Evolutionary conservation across 495 filamentous ascomycete species (phyloP).

Genomic region (Hyaloscypha variabilis): DNA sequence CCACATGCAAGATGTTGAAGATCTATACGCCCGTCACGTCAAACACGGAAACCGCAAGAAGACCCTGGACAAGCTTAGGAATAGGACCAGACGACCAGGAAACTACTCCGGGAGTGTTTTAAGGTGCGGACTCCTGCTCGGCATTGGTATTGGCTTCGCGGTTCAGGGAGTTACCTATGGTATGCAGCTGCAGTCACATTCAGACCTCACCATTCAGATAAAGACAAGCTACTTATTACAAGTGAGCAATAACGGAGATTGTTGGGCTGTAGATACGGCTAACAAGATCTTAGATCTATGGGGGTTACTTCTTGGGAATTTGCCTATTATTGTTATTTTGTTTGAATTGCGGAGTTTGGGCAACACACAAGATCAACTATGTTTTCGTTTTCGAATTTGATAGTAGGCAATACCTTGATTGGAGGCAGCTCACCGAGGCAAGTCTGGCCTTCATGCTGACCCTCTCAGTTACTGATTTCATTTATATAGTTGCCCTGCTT

Average conservation of each 20-base stretch:
- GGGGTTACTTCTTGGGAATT: conserved; percentile 77
- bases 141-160: conserved; percentile 70
- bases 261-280: background rate
- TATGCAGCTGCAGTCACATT: conserved; percentile 46
- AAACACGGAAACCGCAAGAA: conserved; percentile 89
- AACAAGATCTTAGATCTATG: conserved; percentile 60
- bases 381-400: conserved; percentile 97
- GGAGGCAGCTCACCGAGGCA: conserved; percentile 67
- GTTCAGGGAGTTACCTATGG: conserved; percentile 75
- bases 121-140: conserved; percentile 78
- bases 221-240: conserved; percentile 77
- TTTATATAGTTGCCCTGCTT: conserved; percentile 73
- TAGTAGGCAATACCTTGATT: conserved; percentile 79
- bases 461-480: background rate
- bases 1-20: conserved; percentile 79
- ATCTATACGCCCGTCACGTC: conserved; percentile 90
- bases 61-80: conserved; percentile 80
- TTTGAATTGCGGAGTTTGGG: conserved; percentile 80
- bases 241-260: background rate
- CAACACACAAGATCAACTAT: conserved; percentile 85
- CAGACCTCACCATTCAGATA: conserved; percentile 46
- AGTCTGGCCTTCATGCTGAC: background rate
- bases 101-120: conserved; percentile 77
- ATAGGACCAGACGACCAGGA: conserved; percentile 59
- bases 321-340: conserved; percentile 77